phyloP scores from a whole-genome alignment of 2,329 filamentous ascomycete genomes.

The Botrytis squamosa region DNA sequence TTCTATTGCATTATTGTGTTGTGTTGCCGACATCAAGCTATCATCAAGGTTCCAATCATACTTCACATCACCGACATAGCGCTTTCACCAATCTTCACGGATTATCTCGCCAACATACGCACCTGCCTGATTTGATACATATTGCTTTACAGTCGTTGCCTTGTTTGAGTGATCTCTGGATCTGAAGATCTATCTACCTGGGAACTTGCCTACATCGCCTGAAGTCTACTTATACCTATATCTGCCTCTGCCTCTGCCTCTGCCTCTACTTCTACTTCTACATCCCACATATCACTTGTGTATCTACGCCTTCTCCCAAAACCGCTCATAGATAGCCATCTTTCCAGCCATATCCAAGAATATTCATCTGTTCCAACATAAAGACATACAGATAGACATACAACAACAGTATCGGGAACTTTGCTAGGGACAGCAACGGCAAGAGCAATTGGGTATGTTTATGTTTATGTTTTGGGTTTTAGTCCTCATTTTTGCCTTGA shows the following conservation, averaged over 20 bases:
- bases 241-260: too few relatives aligned
- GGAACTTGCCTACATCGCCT: background rate
- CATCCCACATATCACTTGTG: background rate
- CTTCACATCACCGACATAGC: background rate
- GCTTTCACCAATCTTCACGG: background rate
- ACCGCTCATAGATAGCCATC: background rate
- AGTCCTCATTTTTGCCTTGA: background rate
- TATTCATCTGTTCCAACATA: background rate
- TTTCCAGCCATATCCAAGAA: background rate
- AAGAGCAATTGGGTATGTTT: constrained; percentile 1
- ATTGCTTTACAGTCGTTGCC: background rate
- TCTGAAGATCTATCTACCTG: background rate
- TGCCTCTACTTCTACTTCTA: background rate
- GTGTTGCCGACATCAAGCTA: constrained; percentile 2
- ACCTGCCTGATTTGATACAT: background rate
- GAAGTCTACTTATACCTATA: background rate
- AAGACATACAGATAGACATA: background rate
- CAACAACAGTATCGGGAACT: background rate
- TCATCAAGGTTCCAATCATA: background rate
- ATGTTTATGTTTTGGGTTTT: background rate
- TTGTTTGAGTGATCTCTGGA: background rate
- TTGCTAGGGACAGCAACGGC: background rate
- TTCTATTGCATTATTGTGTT: background rate
- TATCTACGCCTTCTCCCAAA: background rate
- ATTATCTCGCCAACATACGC: background rate